These are phyloP conservation scores for Candida montana DNA, from an alignment of 805 yeast species.

Conservation along the genomic window DNA sequence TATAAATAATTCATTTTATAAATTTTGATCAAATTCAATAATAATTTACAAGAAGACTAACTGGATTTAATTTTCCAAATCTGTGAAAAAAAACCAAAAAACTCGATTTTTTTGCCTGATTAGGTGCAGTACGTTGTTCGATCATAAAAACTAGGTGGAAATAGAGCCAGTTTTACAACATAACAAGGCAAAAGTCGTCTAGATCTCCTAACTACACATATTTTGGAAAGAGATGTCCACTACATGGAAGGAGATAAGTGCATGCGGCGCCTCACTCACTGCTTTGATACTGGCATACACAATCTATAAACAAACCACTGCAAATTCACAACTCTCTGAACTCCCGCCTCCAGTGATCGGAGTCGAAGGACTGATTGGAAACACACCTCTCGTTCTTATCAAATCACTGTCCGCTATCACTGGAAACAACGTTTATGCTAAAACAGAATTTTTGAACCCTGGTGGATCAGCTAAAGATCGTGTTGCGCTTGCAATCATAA, in stretches of 20 bases:
- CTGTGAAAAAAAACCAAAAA: too few relatives aligned
- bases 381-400: slow-evolving; percentile 79
- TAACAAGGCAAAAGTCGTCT: too few relatives aligned
- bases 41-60: too few relatives aligned
- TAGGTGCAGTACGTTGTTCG: too few relatives aligned
- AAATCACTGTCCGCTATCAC: slow-evolving; percentile 65
- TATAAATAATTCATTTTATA: too few relatives aligned
- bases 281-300: slow-evolving; percentile 12
- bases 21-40: too few relatives aligned
- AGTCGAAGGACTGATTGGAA: slow-evolving; percentile 76
- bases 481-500: slow-evolving; percentile 81
- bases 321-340: slow-evolving; percentile 9
- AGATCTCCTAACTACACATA: too few relatives aligned
- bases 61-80: too few relatives aligned
- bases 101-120: too few relatives aligned
- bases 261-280: slow-evolving; percentile 17
- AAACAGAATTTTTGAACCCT: slow-evolving; percentile 80
- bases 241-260: slow-evolving; percentile 24
- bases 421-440: slow-evolving; percentile 82
- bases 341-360: slow-evolving; percentile 41
- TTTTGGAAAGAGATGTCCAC: too few relatives aligned
- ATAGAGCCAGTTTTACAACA: too few relatives aligned
- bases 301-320: not conserved
- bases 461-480: slow-evolving; percentile 96
- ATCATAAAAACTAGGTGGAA: too few relatives aligned